Evolutionary conservation across 306 rosid species (phyloP), one percentile per base, ranked within the genome.

Genomic region (Rubus idaeus): DNA sequence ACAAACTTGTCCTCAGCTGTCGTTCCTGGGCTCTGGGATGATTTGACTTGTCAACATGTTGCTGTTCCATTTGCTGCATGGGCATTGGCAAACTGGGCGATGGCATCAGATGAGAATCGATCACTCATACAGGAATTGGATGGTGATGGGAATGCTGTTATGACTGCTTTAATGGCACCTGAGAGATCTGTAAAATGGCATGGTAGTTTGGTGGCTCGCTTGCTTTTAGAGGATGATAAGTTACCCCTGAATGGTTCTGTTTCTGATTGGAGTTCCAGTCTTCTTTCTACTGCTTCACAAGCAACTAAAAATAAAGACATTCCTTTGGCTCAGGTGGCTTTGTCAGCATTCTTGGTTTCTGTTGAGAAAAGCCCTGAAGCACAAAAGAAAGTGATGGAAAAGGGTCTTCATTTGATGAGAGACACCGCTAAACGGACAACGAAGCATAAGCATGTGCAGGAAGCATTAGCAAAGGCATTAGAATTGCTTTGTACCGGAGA

Each of bases 111-210:
- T 71, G 77, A 68, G 68, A 95, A 95, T 84, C 89, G 97, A 84
- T 86, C 85, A 70, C 87, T 23, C 37, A 95, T 95, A 74, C 93
- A 88, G 76, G 97, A 90, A 75, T 87, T 92, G 63, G 98, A 95
- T 87, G 91, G 85, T 58, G 93, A 90, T 88, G 98, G 98, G 57
- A 82, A 84, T 20, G 97, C 97, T 75, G 86, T 95, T 75, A 88
- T 92, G 97, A 88, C 96, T 80, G 93, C 97, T 82, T 73, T 95
- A 84, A 77, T 86, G 86, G 98, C 97, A 68, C 94, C 97, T 55
- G 98, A 95, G 91, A 95, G 97, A 83, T 92, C 97, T 41, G 97
- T 95, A 61, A 95, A 92, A 87, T 95, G 98, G 98, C 97, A 95
- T 74, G 97, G 93, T 17, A 89, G 97, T 89, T 86, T 95, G 88